phyloP scores from a whole-genome alignment of 83 land plant species.

The Isoetes engelmannii region DNA sequence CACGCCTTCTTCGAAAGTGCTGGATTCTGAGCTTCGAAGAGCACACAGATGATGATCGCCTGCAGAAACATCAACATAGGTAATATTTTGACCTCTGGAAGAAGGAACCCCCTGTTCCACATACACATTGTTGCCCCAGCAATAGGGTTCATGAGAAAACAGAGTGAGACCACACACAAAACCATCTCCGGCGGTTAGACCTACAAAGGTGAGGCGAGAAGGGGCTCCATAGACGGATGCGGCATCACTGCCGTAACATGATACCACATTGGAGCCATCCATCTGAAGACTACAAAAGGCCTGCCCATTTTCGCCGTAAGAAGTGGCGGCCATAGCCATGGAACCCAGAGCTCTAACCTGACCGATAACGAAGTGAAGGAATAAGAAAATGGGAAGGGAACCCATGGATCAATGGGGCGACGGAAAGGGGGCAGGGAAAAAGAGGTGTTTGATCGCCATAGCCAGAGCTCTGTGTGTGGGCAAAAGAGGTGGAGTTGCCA shows the following conservation, averaged over 20 bases:
- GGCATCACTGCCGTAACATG: conserved; percentile 59
- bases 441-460: too few relatives aligned
- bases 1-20: conserved; percentile 11
- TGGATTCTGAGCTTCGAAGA: conserved; percentile 28
- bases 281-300: conserved; percentile 52
- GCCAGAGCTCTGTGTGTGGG: too few relatives aligned
- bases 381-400: too few relatives aligned
- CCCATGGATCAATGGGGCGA: too few relatives aligned
- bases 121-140: conserved; percentile 70
- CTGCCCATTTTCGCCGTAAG: conserved; percentile 73
- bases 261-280: conserved; percentile 53
- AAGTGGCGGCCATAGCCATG: conserved; percentile 62
- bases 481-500: too few relatives aligned
- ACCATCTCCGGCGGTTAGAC: conserved; percentile 73
- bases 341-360: conserved; percentile 47
- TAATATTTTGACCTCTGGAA: conserved; percentile 30
- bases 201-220: conserved; percentile 33
- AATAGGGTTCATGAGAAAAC: conserved; percentile 49
- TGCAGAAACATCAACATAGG: conserved; percentile 54
- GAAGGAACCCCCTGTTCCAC: conserved; percentile 62
- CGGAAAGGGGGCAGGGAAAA: too few relatives aligned
- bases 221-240: conserved; percentile 66
- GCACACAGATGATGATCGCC: conserved; percentile 81
- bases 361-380: not conserved
- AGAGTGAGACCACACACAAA: conserved; percentile 67